Conservation (phyloP, 2,329 filamentous ascomycete species). For the Xylariaceae sp. region DNA sequence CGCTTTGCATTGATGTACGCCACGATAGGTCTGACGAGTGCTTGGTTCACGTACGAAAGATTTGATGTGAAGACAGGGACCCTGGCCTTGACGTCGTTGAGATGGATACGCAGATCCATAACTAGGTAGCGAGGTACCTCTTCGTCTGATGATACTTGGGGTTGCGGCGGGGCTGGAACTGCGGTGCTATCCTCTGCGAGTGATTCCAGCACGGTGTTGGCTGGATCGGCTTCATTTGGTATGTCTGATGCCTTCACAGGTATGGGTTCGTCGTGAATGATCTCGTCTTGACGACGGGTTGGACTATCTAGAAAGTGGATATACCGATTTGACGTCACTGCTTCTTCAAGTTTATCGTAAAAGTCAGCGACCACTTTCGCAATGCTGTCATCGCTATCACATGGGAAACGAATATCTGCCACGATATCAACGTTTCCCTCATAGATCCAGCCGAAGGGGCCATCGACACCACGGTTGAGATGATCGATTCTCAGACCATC, state of each 20-base stretch:
- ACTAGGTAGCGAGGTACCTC: constrained; percentile 77
- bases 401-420: constrained; percentile 90
- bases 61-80: constrained; percentile 91
- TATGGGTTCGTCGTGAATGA: constrained; percentile 20
- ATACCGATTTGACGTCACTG: constrained; percentile 75
- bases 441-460: constrained; percentile 96
- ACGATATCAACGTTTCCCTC: constrained; percentile 97
- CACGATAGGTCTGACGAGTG: constrained; percentile 90
- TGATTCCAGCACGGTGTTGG: constrained; percentile 5
- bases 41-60: constrained; percentile 93
- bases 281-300: constrained; percentile 24
- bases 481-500: constrained; percentile 95
- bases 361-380: constrained; percentile 96
- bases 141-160: constrained; percentile 23
- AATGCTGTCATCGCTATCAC: constrained; percentile 81
- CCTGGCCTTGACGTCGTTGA: constrained; percentile 90
- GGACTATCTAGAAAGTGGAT: constrained; percentile 53
- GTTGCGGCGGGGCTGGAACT: not conserved
- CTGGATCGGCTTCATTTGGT: constrained; percentile 12
- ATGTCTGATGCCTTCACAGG: constrained; percentile 11
- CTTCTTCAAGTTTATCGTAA: constrained; percentile 92
- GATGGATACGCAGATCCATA: constrained; percentile 90
- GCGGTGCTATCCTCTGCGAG: constrained; percentile 4
- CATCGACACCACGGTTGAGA: constrained; percentile 86
- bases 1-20: constrained; percentile 96